Evolutionary conservation across 2,329 filamentous ascomycete genomes (phyloP).

Genomic region (Botryosphaeria dothidea): DNA sequence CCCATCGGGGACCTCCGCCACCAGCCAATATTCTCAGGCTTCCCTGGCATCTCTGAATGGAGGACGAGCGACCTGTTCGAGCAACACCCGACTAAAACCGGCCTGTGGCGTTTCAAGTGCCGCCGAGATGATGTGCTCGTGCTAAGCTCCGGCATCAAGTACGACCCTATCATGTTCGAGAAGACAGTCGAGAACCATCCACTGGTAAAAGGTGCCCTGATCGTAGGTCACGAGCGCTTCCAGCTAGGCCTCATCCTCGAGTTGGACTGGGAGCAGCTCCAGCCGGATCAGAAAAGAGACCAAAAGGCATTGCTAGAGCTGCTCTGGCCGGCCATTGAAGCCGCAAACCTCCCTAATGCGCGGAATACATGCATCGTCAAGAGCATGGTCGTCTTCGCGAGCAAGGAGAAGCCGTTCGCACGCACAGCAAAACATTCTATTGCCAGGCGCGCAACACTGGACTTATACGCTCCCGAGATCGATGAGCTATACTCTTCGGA

Average conservation of each 20-base stretch:
- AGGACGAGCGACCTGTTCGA: constrained; percentile 25
- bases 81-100: constrained; percentile 18
- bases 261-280: constrained; percentile 18
- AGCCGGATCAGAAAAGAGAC: constrained; percentile 13
- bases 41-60: constrained; percentile 21
- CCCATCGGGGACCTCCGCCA: not conserved
- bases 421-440: constrained; percentile 50
- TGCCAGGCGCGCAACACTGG: constrained; percentile 42
- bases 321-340: constrained; percentile 48
- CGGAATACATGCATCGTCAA: constrained; percentile 46
- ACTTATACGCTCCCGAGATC: constrained; percentile 48
- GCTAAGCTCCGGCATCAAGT: constrained; percentile 24
- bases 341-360: constrained; percentile 43
- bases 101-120: constrained; percentile 25
- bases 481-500: constrained; percentile 42
- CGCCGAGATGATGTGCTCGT: constrained; percentile 27
- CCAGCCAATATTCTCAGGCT: constrained; percentile 23
- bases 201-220: constrained; percentile 31
- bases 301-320: constrained; percentile 37
- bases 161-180: constrained; percentile 26
- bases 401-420: constrained; percentile 45
- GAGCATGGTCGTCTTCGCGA: constrained; percentile 44
- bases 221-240: constrained; percentile 34
- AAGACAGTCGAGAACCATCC: constrained; percentile 27
- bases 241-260: constrained; percentile 34